phyloP scores from a whole-genome alignment of 768 basidiomycete genomes.

The Phanerochaete carnosa region DNA sequence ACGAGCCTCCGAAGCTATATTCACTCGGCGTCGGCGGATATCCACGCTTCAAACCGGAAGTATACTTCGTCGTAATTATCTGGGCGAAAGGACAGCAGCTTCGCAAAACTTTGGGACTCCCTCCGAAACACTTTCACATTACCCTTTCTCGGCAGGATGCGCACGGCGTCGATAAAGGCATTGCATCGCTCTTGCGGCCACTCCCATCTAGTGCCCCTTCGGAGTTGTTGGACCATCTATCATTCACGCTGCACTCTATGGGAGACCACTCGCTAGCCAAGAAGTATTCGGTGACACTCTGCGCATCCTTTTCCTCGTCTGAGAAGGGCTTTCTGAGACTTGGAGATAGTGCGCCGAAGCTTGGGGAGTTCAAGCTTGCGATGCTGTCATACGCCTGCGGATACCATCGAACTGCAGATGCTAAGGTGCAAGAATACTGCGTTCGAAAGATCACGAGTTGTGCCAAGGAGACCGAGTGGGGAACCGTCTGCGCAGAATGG shows the following conservation, averaged over 20 bases:
- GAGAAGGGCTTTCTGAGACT: slow-evolving; percentile 49
- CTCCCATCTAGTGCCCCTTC: slow-evolving; percentile 26
- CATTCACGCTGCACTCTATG: slow-evolving; percentile 41
- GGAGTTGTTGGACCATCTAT: slow-evolving; percentile 43
- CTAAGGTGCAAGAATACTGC: slow-evolving; percentile 38
- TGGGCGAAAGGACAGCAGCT: slow-evolving; percentile 53
- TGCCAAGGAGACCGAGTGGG: slow-evolving; percentile 52
- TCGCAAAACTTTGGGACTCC: slow-evolving; percentile 45
- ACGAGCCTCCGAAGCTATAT: slow-evolving; percentile 12
- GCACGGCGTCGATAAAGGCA: slow-evolving; percentile 45
- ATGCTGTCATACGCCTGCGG: slow-evolving; percentile 55
- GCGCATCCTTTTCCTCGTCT: slow-evolving; percentile 30
- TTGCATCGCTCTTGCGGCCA: slow-evolving; percentile 41
- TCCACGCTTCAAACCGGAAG: background rate
- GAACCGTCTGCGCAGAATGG: slow-evolving; percentile 36
- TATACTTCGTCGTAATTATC: slow-evolving; percentile 46
- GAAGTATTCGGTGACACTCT: slow-evolving; percentile 30
- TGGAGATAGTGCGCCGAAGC: slow-evolving; percentile 39
- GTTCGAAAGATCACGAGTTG: slow-evolving; percentile 43
- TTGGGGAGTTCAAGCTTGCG: slow-evolving; percentile 40
- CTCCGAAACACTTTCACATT: slow-evolving; percentile 55
- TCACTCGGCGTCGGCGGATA: slow-evolving; percentile 17
- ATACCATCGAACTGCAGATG: slow-evolving; percentile 35
- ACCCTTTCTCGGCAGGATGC: slow-evolving; percentile 41
- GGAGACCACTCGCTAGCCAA: slow-evolving; percentile 34